Evolutionary conservation across 1,139 yeast genomes (phyloP), one percentile per base, ranked within the genome.

Genomic region (Taphrina populina): DNA sequence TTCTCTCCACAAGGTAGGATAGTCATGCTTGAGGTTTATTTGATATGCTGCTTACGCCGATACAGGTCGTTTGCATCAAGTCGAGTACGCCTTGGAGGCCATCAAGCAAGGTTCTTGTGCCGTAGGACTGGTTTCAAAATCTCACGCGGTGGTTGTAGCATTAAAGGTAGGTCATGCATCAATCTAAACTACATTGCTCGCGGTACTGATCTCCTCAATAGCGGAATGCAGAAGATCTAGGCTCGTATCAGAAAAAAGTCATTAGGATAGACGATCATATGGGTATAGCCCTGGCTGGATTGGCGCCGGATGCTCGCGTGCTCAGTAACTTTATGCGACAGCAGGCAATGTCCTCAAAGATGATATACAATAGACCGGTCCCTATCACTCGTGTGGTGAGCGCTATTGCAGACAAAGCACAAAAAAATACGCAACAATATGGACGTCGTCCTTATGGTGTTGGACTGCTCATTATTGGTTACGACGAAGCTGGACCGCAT

Each of bases 381-480:
- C 84, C 87, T 62, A 82, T 92, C 21, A 81, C 84, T 54, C 82
- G 84, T 64, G 96, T 96, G 1, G 96, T 88, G 13, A 76, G 81
- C 64, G 74, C 90, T 57, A 81, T 92, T 66, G 96, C 96, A 33
- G 96, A 90, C 71, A 92, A 92, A 73, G 98, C 99, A 0, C 99
- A 92, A 72, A 83, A 82, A 64, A 92, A 92, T 72, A 92, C 99
- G 44, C 98, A 92, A 72, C 83, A 88, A 60, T 88, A 92, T 66
- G 98, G 97, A 8, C 84, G 94, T 13, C 82, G 98, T 70, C 98
- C 98, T 11, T 92, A 92, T 68, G 99, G 99, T 62, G 98, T 92
- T 19, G 99, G 98, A 3, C 76, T 92, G 62, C 74, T 92, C 60
- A 80, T 92, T 54, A 83, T 88, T n/a, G 99, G 99, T 19, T 80